These are phyloP conservation scores for Coemansia sp. DNA, from an alignment of 192 early-diverging fungal species.

Conservation along the genomic window DNA sequence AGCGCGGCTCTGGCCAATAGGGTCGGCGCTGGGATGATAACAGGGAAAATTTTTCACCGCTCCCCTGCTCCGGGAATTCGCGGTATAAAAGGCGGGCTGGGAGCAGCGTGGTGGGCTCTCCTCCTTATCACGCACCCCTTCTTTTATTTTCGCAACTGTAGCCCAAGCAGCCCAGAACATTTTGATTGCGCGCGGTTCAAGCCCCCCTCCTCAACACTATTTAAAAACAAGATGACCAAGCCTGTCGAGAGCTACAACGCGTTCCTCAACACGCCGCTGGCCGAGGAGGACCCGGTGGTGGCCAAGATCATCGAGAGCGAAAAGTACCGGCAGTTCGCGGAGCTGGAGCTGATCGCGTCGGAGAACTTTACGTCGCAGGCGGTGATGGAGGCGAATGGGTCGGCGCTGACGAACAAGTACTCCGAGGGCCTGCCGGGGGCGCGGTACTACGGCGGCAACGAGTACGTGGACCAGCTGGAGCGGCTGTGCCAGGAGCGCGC, in stretches of 20 bases:
- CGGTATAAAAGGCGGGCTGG: neutral
- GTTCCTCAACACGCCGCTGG: slow-evolving; percentile 82
- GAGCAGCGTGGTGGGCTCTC: neutral
- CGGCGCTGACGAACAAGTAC: slow-evolving; percentile 99
- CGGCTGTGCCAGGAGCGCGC: slow-evolving; percentile 94
- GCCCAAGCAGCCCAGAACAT: neutral
- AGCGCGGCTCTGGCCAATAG: neutral
- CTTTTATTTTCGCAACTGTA: neutral
- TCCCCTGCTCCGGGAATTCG: neutral
- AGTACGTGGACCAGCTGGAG: slow-evolving; percentile 95
- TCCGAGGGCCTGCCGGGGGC: slow-evolving; percentile 98
- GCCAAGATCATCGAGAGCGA: slow-evolving; percentile 93
- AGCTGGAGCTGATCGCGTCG: slow-evolving; percentile 97
- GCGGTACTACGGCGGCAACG: slow-evolving; percentile 99
- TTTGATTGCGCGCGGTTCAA: too few species aligned
- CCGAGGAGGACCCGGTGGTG: slow-evolving; percentile 90
- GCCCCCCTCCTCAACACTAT: too few species aligned
- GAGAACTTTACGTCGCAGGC: slow-evolving; percentile 99
- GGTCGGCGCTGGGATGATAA: neutral
- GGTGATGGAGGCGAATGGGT: slow-evolving; percentile 99
- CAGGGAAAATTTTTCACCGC: neutral
- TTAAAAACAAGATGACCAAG: slow-evolving; percentile 56
- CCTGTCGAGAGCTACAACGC: slow-evolving; percentile 59
- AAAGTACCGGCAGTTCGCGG: slow-evolving; percentile 97
- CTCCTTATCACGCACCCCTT: too few species aligned